Evolutionary conservation across 176 grass and related monocot species (phyloP).

Genomic region (Metroxylon sagu): DNA sequence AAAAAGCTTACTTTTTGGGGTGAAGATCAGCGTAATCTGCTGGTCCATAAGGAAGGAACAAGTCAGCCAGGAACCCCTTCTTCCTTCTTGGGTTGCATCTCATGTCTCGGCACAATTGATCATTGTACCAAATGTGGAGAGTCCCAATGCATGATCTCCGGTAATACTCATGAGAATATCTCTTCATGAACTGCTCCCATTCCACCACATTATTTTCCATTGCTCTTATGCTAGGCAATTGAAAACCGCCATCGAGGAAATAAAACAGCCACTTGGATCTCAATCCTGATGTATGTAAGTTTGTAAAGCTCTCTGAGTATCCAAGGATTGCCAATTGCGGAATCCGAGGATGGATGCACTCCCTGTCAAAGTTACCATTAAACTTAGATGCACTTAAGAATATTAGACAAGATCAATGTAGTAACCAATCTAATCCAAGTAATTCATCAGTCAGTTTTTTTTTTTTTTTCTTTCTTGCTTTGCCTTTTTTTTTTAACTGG

Average conservation of each 20-base stretch:
- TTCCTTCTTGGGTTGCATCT: conserved; percentile 69
- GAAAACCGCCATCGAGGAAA: conserved; percentile 47
- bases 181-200: conserved; percentile 63
- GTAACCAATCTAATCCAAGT: no score
- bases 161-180: conserved; percentile 47
- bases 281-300: conserved; percentile 56
- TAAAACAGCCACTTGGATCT: conserved; percentile 60
- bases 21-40: conserved; percentile 51
- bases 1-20: no score
- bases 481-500: no score
- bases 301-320: conserved; percentile 61
- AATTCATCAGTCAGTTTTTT: no score
- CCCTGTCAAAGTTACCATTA: conserved; percentile 19
- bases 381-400: not conserved
- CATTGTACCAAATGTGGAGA: conserved; percentile 75
- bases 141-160: conserved; percentile 49
- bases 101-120: conserved; percentile 68
- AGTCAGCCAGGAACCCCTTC: conserved; percentile 57
- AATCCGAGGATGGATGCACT: conserved; percentile 71
- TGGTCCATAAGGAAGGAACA: conserved; percentile 66
- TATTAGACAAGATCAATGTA: no score
- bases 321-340: conserved; percentile 73
- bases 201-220: conserved; percentile 67
- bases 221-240: conserved; percentile 50
- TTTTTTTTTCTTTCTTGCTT: no score